Evolutionary conservation across 331 rosid genomes (phyloP).

Genomic region (Cydonia oblonga): DNA sequence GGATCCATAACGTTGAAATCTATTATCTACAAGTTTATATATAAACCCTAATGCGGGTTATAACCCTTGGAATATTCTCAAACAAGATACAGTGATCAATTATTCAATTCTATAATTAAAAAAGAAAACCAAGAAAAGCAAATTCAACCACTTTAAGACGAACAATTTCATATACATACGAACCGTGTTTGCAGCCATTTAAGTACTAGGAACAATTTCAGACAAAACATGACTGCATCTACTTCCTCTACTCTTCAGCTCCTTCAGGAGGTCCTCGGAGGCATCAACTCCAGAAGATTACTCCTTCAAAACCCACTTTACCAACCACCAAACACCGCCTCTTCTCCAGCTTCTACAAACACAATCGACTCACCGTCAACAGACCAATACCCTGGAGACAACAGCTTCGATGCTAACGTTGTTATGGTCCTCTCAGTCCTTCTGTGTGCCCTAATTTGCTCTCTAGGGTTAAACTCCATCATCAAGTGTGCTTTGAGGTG

Average conservation of each 20-base stretch:
- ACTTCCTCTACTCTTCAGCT: slow-evolving; percentile 12
- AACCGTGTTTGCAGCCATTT: background rate
- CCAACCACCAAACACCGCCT: slow-evolving; percentile 11
- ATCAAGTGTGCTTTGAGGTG: slow-evolving; percentile 66
- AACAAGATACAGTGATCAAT: background rate
- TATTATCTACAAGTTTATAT: background rate
- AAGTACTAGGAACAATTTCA: background rate
- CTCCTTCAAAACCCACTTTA: slow-evolving; percentile 36
- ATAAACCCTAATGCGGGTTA: background rate
- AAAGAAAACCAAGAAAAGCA: background rate
- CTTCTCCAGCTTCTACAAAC: background rate
- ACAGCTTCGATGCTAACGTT: slow-evolving; percentile 63
- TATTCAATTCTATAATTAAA: background rate
- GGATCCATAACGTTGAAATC: slow-evolving; percentile 20
- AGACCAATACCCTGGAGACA: slow-evolving; percentile 22
- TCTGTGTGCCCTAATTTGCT: slow-evolving; percentile 71
- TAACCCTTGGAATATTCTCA: slow-evolving; percentile 20
- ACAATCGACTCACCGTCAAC: slow-evolving; percentile 13
- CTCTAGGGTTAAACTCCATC: slow-evolving; percentile 66
- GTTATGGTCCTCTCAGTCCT: slow-evolving; percentile 88
- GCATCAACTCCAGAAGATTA: slow-evolving; percentile 48
- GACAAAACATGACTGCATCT: slow-evolving; percentile 39
- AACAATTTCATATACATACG: slow-evolving; percentile 21
- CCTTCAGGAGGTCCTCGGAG: slow-evolving; percentile 9
- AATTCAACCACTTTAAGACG: background rate